Evolutionary conservation across 1,284 basidiomycete genomes (phyloP), one percentile per base, ranked within the genome.

Genomic region (Pholiota adiposa): DNA sequence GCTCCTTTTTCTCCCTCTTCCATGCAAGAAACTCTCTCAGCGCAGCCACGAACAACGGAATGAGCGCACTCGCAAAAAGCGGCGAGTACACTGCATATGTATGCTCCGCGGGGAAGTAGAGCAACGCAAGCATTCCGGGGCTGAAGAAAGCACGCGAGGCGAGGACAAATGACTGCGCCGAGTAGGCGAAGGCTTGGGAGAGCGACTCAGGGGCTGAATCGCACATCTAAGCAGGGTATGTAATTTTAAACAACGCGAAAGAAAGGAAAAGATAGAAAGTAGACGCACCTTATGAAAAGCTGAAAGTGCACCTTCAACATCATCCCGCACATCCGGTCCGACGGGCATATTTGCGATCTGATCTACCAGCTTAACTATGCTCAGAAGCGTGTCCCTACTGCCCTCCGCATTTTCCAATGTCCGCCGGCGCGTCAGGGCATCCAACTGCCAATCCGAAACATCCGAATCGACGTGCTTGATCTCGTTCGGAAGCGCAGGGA

Each of bases 61-160:
- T 90, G 3, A 92, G 80, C 25, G 94, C 83, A 54, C 93, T 95
- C 2, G 93, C 95, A 70, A 98, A 97, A 19, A 98, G 76, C 0
- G 96, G 96, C 0, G 93, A 90, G 72, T 97, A 97, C 3, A 98
- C 93, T 1, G 95, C 95, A 72, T 95, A 94, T 72, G 93, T 97
- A 79, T 97, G 96, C 71, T 97, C 95, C 25, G 93, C 89, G 23
- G 96, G 96, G 75, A 99, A 99, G 74, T 99, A 99, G 23, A 99
- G 81, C 69, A 98, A 75, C 5, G 93, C 96, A 66, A 99, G 79
- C 96, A 99, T 98, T 34, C 89, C 90, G 0, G 96, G 97, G 72
- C 96, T 94, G 78, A 97, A 99, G 80, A 98, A 99, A 0, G 97
- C 97, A 41, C 89, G 83, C 14, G 94, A 96, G 2, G 96, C 87